These are phyloP conservation scores for Cryphonectria parasitica DNA, from an alignment of 2,329 filamentous ascomycete genomes.

Conservation along the genomic window DNA sequence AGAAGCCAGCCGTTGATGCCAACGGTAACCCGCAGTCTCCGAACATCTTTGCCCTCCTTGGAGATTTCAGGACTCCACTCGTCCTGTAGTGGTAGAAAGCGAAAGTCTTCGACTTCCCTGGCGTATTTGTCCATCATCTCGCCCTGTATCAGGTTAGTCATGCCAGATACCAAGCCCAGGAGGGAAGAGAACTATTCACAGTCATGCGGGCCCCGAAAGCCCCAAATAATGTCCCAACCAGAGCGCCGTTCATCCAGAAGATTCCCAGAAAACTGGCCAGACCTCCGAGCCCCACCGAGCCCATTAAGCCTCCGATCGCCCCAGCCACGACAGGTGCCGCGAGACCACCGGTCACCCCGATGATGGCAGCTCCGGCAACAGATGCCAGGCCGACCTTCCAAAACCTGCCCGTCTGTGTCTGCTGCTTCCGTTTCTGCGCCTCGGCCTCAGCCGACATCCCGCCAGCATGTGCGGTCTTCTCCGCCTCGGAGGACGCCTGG, in stretches of 20 bases:
- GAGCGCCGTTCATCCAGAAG: conserved; percentile 81
- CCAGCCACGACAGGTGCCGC: conserved; percentile 87
- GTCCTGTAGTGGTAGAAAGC: conserved; percentile 73
- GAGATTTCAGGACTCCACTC: conserved; percentile 43
- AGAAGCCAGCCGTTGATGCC: conserved; percentile 87
- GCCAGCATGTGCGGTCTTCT: conserved; percentile 58
- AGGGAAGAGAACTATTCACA: conserved; percentile 36
- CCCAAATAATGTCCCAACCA: conserved; percentile 87
- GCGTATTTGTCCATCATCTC: conserved; percentile 89
- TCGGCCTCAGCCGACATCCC: conserved; percentile 76
- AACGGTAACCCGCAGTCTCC: conserved; percentile 77
- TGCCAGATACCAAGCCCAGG: background rate
- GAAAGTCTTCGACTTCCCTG: conserved; percentile 79
- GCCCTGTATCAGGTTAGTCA: conserved; percentile 48
- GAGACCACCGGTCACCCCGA: conserved; percentile 91
- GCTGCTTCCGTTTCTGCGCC: conserved; percentile 71
- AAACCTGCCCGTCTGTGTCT: conserved; percentile 70
- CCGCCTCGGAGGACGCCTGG: conserved; percentile 52
- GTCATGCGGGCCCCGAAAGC: conserved; percentile 82
- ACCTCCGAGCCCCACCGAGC: conserved; percentile 81
- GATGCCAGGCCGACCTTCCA: conserved; percentile 93
- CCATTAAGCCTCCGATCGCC: conserved; percentile 82
- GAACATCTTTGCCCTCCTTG: conserved; percentile 40
- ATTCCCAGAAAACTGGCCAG: conserved; percentile 85
- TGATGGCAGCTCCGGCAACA: conserved; percentile 84